Evolutionary conservation across 108 stramenopile genomes (phyloP), one percentile per base, ranked within the genome.

Genomic region (Pelagomonas calceolata): DNA sequence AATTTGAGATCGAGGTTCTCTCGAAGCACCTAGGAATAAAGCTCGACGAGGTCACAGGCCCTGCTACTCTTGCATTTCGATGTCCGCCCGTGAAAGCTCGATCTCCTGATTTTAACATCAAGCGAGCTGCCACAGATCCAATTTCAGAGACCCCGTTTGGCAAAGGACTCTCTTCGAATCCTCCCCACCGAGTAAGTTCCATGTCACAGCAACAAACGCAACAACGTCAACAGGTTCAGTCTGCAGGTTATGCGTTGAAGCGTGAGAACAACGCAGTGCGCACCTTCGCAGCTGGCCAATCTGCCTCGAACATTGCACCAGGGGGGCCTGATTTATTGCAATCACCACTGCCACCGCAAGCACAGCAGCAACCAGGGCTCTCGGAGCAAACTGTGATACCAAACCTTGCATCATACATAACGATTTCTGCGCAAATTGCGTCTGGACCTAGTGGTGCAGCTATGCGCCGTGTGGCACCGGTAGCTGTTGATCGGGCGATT

Each of bases 1-100:
- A 97, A 77, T 99, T 99, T 72, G 98, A 97, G 79, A 90, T 99
- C 39, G 95, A 97, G 81, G 94, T 98, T 45, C 81, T 99, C 17
- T 98, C 95, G 86, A 98, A 97, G 84, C 93, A 94, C 78, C 79
- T 99, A 37, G 89, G 89, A 65, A 79, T 97, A 1, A 92, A 86
- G 65, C 73, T 98, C 32, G 92, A 91, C 64, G 97, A 95, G 39
- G 92, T 99, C 63, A 92, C 93, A 21, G 82, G 85, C 66, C 94
- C 97, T 29, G 39, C 12, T 43, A 43, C 39, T 43, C 39, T 43
- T 43, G 12, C 9, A 5, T 43, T 12, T 5, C 39, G 39, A 5
- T 5, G 9, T 10, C 39, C 39, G 39, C 39, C 39, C 5, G 78
- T 86, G 65, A 96, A 96, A 72, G 93, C 94, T 67, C 81, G 85